These are phyloP conservation scores for Vigna nakashimae DNA, from an alignment of 306 rosid genomes.

Conservation along the genomic window DNA sequence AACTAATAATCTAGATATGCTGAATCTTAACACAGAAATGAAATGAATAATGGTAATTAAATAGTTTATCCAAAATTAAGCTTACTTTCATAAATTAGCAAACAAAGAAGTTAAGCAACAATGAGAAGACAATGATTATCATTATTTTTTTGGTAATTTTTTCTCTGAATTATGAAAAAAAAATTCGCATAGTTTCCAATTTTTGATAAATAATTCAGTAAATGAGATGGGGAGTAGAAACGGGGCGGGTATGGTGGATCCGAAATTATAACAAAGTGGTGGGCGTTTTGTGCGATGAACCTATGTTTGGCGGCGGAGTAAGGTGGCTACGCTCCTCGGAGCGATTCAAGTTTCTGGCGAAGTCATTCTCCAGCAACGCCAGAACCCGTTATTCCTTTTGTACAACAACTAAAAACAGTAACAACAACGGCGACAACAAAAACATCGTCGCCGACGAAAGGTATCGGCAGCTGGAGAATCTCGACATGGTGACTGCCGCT, in stretches of 20 bases:
- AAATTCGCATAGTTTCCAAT: too few relatives aligned
- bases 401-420: conserved; percentile 10
- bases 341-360: conserved; percentile 42
- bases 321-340: conserved; percentile 50
- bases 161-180: too few relatives aligned
- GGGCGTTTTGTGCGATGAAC: neutral
- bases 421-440: neutral
- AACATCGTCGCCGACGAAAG: conserved; percentile 47
- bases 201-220: neutral
- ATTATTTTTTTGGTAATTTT: too few relatives aligned
- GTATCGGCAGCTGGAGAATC: conserved; percentile 68
- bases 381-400: conserved; percentile 28
- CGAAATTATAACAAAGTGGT: neutral
- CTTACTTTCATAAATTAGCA: too few relatives aligned
- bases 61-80: too few relatives aligned
- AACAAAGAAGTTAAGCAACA: too few relatives aligned
- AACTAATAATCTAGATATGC: too few relatives aligned
- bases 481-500: conserved; percentile 72
- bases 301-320: conserved; percentile 59
- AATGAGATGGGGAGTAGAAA: neutral
- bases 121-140: too few relatives aligned
- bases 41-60: too few relatives aligned
- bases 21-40: too few relatives aligned
- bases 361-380: conserved; percentile 47
- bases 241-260: neutral